Base-by-base conservation (phyloP, 495 filamentous ascomycete genomes). In the Aspergillus bridgeri region DNA sequence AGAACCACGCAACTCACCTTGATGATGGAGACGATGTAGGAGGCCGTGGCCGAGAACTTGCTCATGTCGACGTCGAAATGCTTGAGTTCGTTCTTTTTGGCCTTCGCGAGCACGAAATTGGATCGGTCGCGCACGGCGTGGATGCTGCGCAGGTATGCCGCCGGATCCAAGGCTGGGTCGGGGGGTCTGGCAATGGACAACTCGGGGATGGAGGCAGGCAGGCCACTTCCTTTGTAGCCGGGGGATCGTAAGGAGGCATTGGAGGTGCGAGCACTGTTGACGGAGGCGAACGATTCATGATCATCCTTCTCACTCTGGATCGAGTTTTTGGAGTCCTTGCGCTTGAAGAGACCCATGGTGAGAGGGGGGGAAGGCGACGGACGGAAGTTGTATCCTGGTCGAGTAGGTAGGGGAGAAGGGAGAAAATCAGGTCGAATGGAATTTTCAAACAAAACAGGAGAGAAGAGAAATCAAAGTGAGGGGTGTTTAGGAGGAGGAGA, bases 11-110 rank as follows among this genome's bases (percentile, higher is more conserved):
- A 17, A 52, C 55, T 64, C 63, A 92, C 94, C 89, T 97, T 98
- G 77, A 98, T 97, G 57, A 98, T 96, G 18, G 90, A 89, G 24
- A 95, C 88, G 8, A 98, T 88, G 69, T 96, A 98, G n/a, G 81
- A 84, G 3, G 91, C 92, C 1, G 93, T 93, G 56, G 92, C 91
- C 29, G 80, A 70, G 66, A 97, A 96, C 70, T 95, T 96, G 73
- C 71, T 72, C 81, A 92, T 84, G 66, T 98, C 92, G 11, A 98
- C 93, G 55, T 89, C 86, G 68, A 98, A 98, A 74, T 98, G 94
- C 57, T 81, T 83, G 54, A 98, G 80, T 57, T 88, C 76, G 60
- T 97, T 91, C 52, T 75, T 75, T 69, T 88, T 83, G 3, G 94
- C 94, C 71, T 89, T 91, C 55, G 87, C 79, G 51, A 89, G 79